Evolutionary conservation across 2,329 filamentous ascomycete genomes (phyloP).

Genomic region (Biscogniauxia sp.): DNA sequence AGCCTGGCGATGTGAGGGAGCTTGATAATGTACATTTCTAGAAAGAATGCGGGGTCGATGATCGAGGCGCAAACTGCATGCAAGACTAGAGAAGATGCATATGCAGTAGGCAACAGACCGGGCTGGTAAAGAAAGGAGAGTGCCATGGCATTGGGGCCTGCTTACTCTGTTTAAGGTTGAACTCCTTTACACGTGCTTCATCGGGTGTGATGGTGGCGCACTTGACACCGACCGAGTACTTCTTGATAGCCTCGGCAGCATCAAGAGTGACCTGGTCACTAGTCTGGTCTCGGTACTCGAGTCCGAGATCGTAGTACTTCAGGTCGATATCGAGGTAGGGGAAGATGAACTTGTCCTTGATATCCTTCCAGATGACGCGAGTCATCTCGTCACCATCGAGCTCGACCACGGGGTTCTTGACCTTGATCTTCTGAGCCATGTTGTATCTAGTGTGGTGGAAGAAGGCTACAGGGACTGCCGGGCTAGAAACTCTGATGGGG

Average conservation of each 20-base stretch:
- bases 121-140: background rate
- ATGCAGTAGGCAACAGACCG: slow-evolving; percentile 3
- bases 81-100: slow-evolving; percentile 22
- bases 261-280: slow-evolving; percentile 95
- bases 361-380: slow-evolving; percentile 96
- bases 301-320: slow-evolving; percentile 95
- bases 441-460: slow-evolving; percentile 40
- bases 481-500: slow-evolving; percentile 20
- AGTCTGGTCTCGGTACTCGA: slow-evolving; percentile 89
- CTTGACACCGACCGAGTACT: slow-evolving; percentile 98
- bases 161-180: slow-evolving; percentile 96
- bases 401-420: slow-evolving; percentile 98
- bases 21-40: slow-evolving; percentile 3
- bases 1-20: background rate
- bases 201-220: slow-evolving; percentile 99
- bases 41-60: slow-evolving; percentile 12
- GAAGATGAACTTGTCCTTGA: slow-evolving; percentile 98
- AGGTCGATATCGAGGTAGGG: slow-evolving; percentile 96
- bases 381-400: slow-evolving; percentile 97
- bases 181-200: slow-evolving; percentile 94
- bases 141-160: slow-evolving; percentile 15
- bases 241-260: slow-evolving; percentile 95
- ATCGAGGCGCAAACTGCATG: slow-evolving; percentile 2
- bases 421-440: slow-evolving; percentile 89
- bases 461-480: slow-evolving; percentile 31